Evolutionary conservation across 2,329 filamentous ascomycete species (phyloP), one percentile per base, ranked within the genome.

Genomic region (Colletotrichum abscissum): DNA sequence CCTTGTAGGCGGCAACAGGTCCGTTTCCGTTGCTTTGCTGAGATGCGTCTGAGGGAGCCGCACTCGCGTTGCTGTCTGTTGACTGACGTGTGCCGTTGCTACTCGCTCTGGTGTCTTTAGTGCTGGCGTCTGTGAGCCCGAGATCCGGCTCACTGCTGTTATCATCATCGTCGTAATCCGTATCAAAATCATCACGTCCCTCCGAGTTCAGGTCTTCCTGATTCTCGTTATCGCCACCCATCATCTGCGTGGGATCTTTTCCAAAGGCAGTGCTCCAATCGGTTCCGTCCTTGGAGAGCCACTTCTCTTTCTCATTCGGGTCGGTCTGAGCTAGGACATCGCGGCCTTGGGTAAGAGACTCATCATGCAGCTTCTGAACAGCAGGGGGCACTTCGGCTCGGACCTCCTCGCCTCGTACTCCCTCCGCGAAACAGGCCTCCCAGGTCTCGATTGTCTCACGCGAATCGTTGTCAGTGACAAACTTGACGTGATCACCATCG

Each of bases 381-480:
- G 89, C 84, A 1, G 92, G 90, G 0, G 95, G 94, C 0, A 98
- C 86, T 78, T 97, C 93, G 28, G 91, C 88, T 11, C 89, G 85
- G 1, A 98, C 94, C 33, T 91, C 88, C 68, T 92, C 89, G 16
- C 87, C 84, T 2, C 97, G 91, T 0, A 98, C 94, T 14, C 96
- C 96, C 81, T 98, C 95, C 0, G 95, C 91, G 54, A 93, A 90
- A 81, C 96, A 98, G 0, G 95, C 94, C 82, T 98, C 95, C 95
- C 95, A 98, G 0, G 93, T 94, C 84, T 98, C 96, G 76, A 94
- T 97, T 0, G 95, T 98, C 85, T 98, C 97, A 38, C 96, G 92
- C 1, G 93, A 92, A 80, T 97, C 92, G 78, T 97, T 98, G 81
- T 97, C 94, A 60, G 91, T 90, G 26, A 98, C 92, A 77, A 98